These are phyloP conservation scores for Trifolium subterraneum DNA, from an alignment of 306 rosid genomes.

Conservation along the genomic window DNA sequence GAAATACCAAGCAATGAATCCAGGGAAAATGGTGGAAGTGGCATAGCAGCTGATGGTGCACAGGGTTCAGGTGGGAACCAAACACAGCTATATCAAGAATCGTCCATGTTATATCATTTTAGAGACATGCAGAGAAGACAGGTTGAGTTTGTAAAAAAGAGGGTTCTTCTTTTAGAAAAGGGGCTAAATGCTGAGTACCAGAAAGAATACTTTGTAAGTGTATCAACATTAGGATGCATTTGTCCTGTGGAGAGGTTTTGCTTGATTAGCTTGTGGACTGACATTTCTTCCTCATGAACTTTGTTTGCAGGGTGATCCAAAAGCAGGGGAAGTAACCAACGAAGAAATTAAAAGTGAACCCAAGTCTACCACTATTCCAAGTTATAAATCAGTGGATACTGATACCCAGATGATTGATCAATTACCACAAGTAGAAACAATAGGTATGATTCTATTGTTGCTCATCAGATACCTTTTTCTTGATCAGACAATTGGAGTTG, in stretches of 20 bases:
- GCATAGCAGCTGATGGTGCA: conserved; percentile 55
- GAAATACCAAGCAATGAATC: conserved; percentile 63
- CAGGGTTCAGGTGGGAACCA: conserved; percentile 70
- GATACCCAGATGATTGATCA: conserved; percentile 60
- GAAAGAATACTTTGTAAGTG: conserved; percentile 88
- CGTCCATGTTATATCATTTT: conserved; percentile 66
- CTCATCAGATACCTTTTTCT: conserved; percentile 26
- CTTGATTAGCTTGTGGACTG: conserved; percentile 42
- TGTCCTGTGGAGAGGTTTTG: conserved; percentile 33
- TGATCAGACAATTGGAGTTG: conserved; percentile 6
- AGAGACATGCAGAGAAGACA: conserved; percentile 97
- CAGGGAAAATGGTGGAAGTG: conserved; percentile 74
- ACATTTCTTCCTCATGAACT: conserved; percentile 35
- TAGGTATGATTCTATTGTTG: conserved; percentile 61
- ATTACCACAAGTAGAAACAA: conserved; percentile 66
- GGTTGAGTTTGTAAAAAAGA: conserved; percentile 92
- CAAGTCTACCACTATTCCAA: conserved; percentile 51
- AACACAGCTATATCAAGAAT: conserved; percentile 64
- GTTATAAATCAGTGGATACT: conserved; percentile 53
- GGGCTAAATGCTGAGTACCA: conserved; percentile 89
- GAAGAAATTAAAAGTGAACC: conserved; percentile 64
- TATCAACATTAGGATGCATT: conserved; percentile 5
- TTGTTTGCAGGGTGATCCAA: conserved; percentile 66
- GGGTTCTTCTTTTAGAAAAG: conserved; percentile 97
- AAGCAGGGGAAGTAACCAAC: conserved; percentile 56